Percentiles rank a stretch among this genome's conserved stretches.
phyloP scores from a whole-genome alignment of 2,329 filamentous ascomycete species.

The Colletotrichum sp. region DNA sequence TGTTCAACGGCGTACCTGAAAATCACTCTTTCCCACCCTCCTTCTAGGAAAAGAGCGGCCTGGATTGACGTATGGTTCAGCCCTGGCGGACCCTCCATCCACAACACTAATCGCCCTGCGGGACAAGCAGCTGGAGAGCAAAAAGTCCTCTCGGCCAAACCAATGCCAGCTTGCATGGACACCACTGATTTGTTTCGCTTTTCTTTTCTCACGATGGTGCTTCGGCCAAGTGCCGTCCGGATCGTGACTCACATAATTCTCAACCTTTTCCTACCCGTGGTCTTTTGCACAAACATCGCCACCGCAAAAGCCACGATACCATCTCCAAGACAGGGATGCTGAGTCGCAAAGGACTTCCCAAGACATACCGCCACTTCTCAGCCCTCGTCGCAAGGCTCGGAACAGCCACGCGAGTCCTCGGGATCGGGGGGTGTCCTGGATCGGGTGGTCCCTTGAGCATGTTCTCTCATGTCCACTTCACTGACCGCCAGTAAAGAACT shows the following conservation, averaged over 20 bases:
- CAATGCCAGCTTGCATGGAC: background rate
- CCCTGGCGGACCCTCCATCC: background rate
- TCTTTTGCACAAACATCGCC: background rate
- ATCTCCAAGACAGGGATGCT: background rate
- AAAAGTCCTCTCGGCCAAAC: background rate
- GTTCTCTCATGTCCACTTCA: background rate
- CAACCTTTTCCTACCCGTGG: background rate
- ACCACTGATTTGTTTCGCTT: background rate
- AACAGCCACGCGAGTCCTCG: background rate
- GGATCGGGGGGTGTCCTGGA: background rate
- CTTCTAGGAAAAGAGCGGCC: background rate
- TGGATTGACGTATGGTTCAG: background rate
- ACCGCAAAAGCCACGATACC: background rate
- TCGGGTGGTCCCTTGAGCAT: background rate
- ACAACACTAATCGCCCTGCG: background rate
- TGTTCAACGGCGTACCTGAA: background rate
- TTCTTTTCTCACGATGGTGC: background rate
- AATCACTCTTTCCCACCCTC: background rate
- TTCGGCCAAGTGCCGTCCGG: conserved; percentile 4
- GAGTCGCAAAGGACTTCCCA: background rate
- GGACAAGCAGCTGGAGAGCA: background rate
- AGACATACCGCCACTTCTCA: background rate
- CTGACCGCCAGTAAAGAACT: background rate
- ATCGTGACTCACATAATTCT: background rate
- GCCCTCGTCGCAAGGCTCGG: background rate